These are phyloP conservation scores for Sphaerosporella brunnea DNA, from an alignment of 495 filamentous ascomycete species.

Conservation along the genomic window DNA sequence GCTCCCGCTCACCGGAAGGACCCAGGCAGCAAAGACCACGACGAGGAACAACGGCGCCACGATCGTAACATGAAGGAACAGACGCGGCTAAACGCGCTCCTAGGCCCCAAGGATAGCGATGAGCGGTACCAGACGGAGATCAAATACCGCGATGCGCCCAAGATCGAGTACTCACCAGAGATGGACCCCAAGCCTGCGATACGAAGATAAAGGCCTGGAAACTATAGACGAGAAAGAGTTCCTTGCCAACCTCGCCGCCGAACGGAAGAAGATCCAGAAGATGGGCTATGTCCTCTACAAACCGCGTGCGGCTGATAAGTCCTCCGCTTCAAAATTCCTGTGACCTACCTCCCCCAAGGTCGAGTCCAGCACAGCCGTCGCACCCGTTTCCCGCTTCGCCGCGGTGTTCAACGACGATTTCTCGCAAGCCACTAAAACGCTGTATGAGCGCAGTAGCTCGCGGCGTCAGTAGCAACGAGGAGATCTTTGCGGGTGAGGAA, in stretches of 20 bases:
- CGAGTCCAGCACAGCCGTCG: conserved; percentile 31
- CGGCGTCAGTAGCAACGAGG: conserved; percentile 81
- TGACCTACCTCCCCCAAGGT: conserved; percentile 31
- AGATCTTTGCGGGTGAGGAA: conserved; percentile 89
- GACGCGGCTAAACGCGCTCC: conserved; percentile 40
- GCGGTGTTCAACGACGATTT: conserved; percentile 60
- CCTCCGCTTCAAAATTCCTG: conserved; percentile 14
- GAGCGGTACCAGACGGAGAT: conserved; percentile 80
- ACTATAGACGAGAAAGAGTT: conserved; percentile 45
- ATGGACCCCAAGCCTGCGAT: conserved; percentile 53
- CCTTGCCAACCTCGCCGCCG: conserved; percentile 40
- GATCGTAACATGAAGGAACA: conserved; percentile 48
- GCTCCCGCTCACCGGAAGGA: conserved; percentile 58
- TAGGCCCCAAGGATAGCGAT: no score
- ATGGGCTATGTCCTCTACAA: conserved; percentile 51
- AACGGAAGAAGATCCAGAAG: conserved; percentile 47
- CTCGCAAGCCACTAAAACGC: conserved; percentile 72
- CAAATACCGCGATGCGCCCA: conserved; percentile 25
- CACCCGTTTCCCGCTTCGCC: conserved; percentile 54
- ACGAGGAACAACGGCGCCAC: conserved; percentile 35
- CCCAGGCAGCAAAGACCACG: conserved; percentile 49
- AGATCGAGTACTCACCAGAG: conserved; percentile 22
- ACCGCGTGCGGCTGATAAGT: conserved; percentile 35
- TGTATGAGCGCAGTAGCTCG: conserved; percentile 89
- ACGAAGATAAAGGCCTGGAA: conserved; percentile 50